phyloP scores from a whole-genome alignment of 768 basidiomycete species.

The Collybia nuda region DNA sequence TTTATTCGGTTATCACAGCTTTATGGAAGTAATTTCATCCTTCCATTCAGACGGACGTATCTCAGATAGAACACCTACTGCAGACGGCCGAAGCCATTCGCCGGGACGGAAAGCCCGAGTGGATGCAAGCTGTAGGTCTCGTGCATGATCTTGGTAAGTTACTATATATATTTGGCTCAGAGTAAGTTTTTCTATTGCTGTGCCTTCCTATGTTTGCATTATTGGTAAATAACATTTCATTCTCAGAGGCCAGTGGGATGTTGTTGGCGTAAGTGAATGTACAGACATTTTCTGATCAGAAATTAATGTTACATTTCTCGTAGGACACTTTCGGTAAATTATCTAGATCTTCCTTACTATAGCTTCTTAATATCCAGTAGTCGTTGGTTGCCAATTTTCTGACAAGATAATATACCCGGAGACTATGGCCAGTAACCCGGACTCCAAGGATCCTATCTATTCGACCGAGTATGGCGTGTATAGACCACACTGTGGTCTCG shows the following conservation, averaged over 20 bases:
- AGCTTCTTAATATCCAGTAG: slow-evolving; percentile 17
- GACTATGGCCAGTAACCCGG: slow-evolving; percentile 75
- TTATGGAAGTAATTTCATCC: slow-evolving; percentile 17
- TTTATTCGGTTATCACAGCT: not conserved
- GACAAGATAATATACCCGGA: slow-evolving; percentile 82
- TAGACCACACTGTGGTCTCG: slow-evolving; percentile 74
- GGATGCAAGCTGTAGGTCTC: slow-evolving; percentile 89
- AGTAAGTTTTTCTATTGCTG: slow-evolving; percentile 20
- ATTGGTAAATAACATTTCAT: not conserved
- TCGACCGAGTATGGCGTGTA: slow-evolving; percentile 77
- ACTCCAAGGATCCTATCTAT: slow-evolving; percentile 61
- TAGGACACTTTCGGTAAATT: slow-evolving; percentile 44
- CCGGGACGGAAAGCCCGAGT: slow-evolving; percentile 82
- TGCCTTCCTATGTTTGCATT: not conserved
- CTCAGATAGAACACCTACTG: slow-evolving; percentile 88
- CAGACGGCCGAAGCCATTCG: slow-evolving; percentile 90
- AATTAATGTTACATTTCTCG: not conserved
- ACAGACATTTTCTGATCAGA: slow-evolving; percentile 9
- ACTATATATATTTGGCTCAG: slow-evolving; percentile 76
- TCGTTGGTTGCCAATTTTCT: slow-evolving; percentile 85
- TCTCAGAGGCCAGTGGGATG: slow-evolving; percentile 81
- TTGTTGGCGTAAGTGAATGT: slow-evolving; percentile 67
- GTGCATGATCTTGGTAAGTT: slow-evolving; percentile 91
- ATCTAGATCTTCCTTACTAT: slow-evolving; percentile 6
- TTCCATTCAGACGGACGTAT: slow-evolving; percentile 56